Evolutionary conservation across 441 rosid genomes (phyloP).

Genomic region (Pelargonium fulgidum): DNA sequence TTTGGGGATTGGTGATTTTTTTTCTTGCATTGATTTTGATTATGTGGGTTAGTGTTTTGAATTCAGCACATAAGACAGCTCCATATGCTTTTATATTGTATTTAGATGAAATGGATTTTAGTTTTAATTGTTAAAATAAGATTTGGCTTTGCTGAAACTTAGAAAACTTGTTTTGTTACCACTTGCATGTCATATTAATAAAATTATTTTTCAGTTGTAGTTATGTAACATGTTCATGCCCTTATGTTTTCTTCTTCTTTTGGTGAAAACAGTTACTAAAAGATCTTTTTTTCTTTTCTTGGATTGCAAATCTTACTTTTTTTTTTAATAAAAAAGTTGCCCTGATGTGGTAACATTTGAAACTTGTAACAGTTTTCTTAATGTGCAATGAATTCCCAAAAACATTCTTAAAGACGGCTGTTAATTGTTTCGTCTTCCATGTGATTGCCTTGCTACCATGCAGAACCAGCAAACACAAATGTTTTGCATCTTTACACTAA

Average conservation of each 20-base stretch:
- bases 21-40: not conserved
- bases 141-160: no score
- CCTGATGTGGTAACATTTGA: not conserved
- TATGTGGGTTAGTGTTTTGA: not conserved
- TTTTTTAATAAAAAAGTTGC: no score
- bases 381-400: not conserved
- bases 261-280: no score
- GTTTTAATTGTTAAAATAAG: not conserved
- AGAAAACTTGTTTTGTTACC: not conserved
- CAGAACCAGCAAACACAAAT: not conserved
- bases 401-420: not conserved
- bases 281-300: no score
- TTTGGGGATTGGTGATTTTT: not conserved
- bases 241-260: no score
- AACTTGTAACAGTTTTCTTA: not conserved
- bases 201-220: no score
- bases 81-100: not conserved
- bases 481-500: constrained; percentile 2
- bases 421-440: not conserved
- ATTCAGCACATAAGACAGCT: not conserved
- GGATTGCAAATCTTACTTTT: no score
- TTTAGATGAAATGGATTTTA: not conserved
- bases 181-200: not conserved
- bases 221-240: no score
- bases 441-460: not conserved